Conservation (phyloP, 331 rosid species). For the Arachis monticola region DNA sequence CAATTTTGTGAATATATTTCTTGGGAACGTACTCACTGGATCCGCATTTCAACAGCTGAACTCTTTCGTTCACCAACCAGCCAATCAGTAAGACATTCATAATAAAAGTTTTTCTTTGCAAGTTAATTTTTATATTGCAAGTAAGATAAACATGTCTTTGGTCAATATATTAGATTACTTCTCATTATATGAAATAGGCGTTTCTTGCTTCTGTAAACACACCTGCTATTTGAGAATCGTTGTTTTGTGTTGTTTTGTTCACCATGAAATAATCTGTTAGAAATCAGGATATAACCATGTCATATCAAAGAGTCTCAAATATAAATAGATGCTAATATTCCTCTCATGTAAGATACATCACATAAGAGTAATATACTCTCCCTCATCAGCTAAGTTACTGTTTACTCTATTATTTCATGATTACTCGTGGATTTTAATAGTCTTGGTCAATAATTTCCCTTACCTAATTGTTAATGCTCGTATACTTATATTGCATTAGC, state of each 20-base stretch:
- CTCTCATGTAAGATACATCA: no score
- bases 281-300: no score
- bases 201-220: background rate
- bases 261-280: background rate
- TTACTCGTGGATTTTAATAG: no score
- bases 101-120: background rate
- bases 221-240: constrained; percentile 3
- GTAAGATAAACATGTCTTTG: no score
- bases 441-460: background rate
- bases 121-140: background rate
- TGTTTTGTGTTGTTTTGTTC: no score
- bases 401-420: no score
- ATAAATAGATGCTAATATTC: no score
- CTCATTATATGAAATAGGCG: background rate
- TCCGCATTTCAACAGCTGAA: constrained; percentile 68
- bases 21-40: constrained; percentile 70
- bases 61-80: constrained; percentile 56
- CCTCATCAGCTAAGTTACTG: no score
- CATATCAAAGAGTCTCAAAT: no score
- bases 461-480: background rate
- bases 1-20: constrained; percentile 67
- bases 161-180: background rate
- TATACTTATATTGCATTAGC: background rate
- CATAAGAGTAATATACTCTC: no score
- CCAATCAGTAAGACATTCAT: constrained; percentile 57